Evolutionary conservation across 306 rosid genomes (phyloP), one percentile per base, ranked within the genome.

Genomic region (Trifolium repens): DNA sequence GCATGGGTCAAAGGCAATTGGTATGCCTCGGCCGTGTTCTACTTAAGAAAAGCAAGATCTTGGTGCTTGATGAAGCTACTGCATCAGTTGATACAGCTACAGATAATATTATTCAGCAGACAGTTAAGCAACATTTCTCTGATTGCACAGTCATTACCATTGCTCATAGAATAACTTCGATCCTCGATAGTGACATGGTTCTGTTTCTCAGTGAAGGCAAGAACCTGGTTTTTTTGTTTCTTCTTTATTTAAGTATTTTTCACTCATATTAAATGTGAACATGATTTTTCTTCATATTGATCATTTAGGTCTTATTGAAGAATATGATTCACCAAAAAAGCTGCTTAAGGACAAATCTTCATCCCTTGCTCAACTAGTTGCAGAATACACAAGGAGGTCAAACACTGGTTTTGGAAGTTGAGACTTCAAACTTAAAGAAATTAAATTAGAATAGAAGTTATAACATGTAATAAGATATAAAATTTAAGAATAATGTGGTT

Each of bases 11-110:
- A 69, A 91, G 97, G 81, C 97, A 93, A 43, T 78, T 91, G 30
- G 96, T 93, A 22, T 91, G 97, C 88, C 96, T 89, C 2, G 96
- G 97, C 5, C 88, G 97, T 2, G 90, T 91, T 53, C 86, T 93
- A 0, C 93, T 93, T 5, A 88, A 84, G 87, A 93, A 85, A 69
- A 89, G 89, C 67, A 88, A 84, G 78, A 88, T 93, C 35, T 81
- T 85, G 66, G 86, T 88, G 49, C 86, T 85, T 37, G 89, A 88
- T 66, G 87, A 88, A 74, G 87, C 91, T 4, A 87, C 87, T 13
- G 84, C 89, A 72, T 85, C 87, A 1, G 85, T 87, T n/a, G 86
- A 83, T 73, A 85, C 87, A 4, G 87, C 84, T 14, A 88, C 87
- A 14, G 89, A 88, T 76, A 88, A 40, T 72, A 55, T 81, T 13